Evolutionary conservation across 306 rosid genomes (phyloP), one percentile per base, ranked within the genome.

Genomic region (Quercus rubra): DNA sequence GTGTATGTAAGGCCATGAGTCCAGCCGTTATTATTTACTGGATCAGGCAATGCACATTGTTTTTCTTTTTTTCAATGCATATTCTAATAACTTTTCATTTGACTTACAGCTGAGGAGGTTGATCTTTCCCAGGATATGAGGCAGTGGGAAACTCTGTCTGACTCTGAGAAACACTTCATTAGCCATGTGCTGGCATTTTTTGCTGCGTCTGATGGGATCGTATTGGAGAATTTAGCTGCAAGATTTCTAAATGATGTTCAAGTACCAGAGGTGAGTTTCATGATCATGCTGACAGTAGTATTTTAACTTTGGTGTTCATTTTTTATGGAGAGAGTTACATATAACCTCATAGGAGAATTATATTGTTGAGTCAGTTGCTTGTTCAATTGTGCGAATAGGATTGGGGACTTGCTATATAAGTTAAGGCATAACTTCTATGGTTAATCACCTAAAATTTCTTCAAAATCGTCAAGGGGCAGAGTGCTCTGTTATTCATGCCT

Each of bases 151-250:
- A 77, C 85, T 55, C 74, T 94, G 84, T 78, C 96, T 12, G 82
- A 86, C 82, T 89, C 97, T 4, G 98, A 94, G 86, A 94, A 85
- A 87, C 92, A 90, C 89, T 92, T 94, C 83, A 78, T 94, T 74
- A 83, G 89, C 70, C 96, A 92, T 59, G 88, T 92, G 67, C 87
- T 92, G 43, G 96, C 98, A 38, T 94, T 94, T 85, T 94, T 94
- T 75, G 98, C 97, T 4, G 91, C 98, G 41, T 94, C 98, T 57
- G 98, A 94, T 83, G 98, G 98, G 78, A 94, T 94, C 8, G 96
- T 94, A 62, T 80, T 92, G 83, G 98, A 92, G 83, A 94, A 92
- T 79, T 88, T 94, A 84, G 98, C 96, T 20, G 91, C 96, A 41
- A 83, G 96, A 82, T 94, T 94, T 88, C 79, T 94, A 25, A 91